phyloP scores from a whole-genome alignment of 228 moss, liverwort and hornwort species.

The Sphagnum fallax region DNA sequence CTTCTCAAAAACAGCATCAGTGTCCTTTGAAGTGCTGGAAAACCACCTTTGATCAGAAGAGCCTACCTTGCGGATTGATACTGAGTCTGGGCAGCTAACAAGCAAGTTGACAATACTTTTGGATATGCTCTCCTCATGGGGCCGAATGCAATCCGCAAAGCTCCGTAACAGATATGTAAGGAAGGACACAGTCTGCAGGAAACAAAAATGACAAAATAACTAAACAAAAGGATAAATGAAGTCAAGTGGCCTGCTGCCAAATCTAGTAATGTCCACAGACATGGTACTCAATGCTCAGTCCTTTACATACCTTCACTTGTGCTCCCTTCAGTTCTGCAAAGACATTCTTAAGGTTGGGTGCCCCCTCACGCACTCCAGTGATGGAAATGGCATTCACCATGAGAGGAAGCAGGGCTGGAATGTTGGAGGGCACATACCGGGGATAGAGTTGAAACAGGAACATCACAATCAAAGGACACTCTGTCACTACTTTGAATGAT shows the following conservation, averaged over 20 bases:
- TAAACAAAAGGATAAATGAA: too few species aligned
- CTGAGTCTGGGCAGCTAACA: constrained; percentile 97
- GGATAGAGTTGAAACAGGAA: constrained; percentile 97
- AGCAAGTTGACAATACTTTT: constrained; percentile 98
- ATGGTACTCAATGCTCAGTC: background rate
- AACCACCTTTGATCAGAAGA: background rate
- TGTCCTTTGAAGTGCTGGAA: too few species aligned
- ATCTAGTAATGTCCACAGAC: background rate
- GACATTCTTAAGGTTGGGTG: constrained; percentile 73
- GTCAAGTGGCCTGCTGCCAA: too few species aligned
- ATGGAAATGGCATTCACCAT: constrained; percentile 98
- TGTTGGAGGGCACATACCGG: constrained; percentile 85
- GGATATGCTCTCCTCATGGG: constrained; percentile 98
- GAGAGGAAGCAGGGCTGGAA: constrained; percentile 86
- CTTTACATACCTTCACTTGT: constrained; percentile 79
- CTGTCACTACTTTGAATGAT: constrained; percentile 98
- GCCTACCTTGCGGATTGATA: constrained; percentile 88
- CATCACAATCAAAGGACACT: constrained; percentile 99
- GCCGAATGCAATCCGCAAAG: constrained; percentile 96
- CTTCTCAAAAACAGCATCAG: too few species aligned
- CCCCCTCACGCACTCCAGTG: constrained; percentile 82
- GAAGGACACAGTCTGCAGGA: constrained; percentile 90
- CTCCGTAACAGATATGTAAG: constrained; percentile 93
- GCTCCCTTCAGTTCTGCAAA: constrained; percentile 96
- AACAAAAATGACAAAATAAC: constrained; percentile 3